These are phyloP conservation scores for Coniochaeta pulveracea DNA, from an alignment of 2,329 filamentous ascomycete species.

Conservation along the genomic window DNA sequence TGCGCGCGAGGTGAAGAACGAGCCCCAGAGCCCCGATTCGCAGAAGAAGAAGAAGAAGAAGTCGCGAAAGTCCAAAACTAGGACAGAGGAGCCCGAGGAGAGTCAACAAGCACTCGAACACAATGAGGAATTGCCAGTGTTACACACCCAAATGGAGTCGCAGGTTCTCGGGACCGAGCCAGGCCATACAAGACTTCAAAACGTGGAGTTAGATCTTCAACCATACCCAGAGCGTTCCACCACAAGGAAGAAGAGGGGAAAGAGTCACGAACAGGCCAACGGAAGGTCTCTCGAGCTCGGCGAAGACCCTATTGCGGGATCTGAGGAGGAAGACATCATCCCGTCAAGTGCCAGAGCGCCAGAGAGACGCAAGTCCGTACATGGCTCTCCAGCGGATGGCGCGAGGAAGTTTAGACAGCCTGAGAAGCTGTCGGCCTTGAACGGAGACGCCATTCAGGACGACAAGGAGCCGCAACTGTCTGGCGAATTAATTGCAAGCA, in stretches of 20 bases:
- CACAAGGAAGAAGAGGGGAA: background rate
- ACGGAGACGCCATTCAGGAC: background rate
- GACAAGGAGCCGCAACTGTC: background rate
- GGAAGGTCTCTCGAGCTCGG: background rate
- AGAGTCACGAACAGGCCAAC: background rate
- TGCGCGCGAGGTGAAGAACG: slow-evolving; percentile 1
- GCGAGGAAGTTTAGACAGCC: background rate
- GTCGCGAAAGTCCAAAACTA: slow-evolving; percentile 1
- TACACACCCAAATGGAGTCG: too few relatives aligned
- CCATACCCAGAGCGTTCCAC: too few relatives aligned
- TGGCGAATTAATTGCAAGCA: background rate
- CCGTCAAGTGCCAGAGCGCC: background rate
- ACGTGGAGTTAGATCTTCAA: too few relatives aligned
- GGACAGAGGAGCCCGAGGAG: background rate
- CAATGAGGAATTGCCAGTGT: background rate
- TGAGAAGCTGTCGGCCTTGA: too few relatives aligned
- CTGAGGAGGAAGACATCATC: slow-evolving; percentile 1
- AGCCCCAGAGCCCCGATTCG: background rate
- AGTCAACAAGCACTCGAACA: background rate
- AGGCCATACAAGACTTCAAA: too few relatives aligned
- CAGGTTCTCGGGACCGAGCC: background rate
- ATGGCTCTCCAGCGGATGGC: background rate
- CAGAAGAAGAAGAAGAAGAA: slow-evolving; percentile 1
- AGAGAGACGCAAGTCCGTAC: background rate
- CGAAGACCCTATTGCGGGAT: slow-evolving; percentile 4